Evolutionary conservation across 192 early-diverging fungal genomes (phyloP).

Genomic region (Irineochytrium annulatum): DNA sequence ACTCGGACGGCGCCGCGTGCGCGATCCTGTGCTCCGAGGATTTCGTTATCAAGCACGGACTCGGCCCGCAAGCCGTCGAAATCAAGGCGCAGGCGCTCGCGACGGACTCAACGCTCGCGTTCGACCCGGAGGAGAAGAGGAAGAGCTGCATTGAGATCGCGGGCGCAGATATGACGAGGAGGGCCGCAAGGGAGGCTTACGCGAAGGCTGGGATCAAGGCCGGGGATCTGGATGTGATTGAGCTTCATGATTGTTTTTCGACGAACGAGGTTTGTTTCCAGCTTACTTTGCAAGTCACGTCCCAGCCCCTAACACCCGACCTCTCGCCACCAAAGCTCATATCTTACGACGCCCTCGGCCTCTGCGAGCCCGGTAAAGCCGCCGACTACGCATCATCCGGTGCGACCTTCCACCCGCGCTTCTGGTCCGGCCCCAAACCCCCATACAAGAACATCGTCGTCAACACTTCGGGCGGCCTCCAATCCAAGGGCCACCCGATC

Average conservation of each 20-base stretch:
- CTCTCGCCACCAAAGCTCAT: no score
- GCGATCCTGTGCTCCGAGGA: slow-evolving; percentile 62
- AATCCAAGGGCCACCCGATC: slow-evolving; percentile 74
- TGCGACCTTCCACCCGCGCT: slow-evolving; percentile 24
- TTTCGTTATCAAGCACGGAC: slow-evolving; percentile 57
- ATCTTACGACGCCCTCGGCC: slow-evolving; percentile 69
- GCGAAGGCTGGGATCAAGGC: slow-evolving; percentile 54
- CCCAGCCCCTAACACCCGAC: no score
- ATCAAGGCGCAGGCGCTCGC: slow-evolving; percentile 66
- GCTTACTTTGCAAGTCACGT: no score
- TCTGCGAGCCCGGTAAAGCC: slow-evolving; percentile 63
- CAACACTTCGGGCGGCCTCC: slow-evolving; percentile 71
- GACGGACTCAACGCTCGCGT: slow-evolving; percentile 58
- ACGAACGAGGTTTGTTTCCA: slow-evolving; percentile 65
- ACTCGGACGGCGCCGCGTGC: slow-evolving; percentile 67
- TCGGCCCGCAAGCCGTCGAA: slow-evolving; percentile 61
- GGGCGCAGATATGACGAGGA: slow-evolving; percentile 63
- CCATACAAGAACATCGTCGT: slow-evolving; percentile 33
- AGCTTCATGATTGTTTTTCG: slow-evolving; percentile 75
- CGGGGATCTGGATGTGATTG: slow-evolving; percentile 63
- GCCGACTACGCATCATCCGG: slow-evolving; percentile 30
- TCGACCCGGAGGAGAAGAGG: slow-evolving; percentile 22
- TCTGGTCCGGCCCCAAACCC: slow-evolving; percentile 18
- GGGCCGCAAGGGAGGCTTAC: slow-evolving; percentile 53
- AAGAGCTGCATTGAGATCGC: slow-evolving; percentile 32